A percentile compares a stretch with the other conserved stretches of the same genome.
phyloP scores from a whole-genome alignment of 257 asterid genomes.

The Solanum microdontum region DNA sequence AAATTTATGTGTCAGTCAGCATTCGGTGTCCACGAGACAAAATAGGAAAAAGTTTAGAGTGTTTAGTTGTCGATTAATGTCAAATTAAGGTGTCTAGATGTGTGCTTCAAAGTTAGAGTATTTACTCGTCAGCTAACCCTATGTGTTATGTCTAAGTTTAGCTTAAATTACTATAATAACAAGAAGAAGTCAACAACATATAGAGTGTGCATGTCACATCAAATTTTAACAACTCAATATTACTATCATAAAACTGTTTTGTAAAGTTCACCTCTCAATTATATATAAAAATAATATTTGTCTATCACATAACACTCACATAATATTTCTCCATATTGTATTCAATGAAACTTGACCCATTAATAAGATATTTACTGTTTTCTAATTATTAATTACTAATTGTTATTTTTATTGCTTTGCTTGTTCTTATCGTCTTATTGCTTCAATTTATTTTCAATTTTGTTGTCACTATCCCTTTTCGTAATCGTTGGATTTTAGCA shows the following conservation, averaged over 20 bases:
- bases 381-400: not conserved
- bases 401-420: not conserved
- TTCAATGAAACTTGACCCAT: not conserved
- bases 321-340: not conserved
- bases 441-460: not conserved
- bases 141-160: not conserved
- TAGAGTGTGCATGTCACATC: not conserved
- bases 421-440: not conserved
- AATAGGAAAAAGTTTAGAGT: fast-evolving
- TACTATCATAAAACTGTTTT: not conserved
- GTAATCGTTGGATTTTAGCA: not conserved
- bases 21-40: fast-evolving
- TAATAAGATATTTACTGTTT: not conserved
- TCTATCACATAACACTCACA: not conserved
- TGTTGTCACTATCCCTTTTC: not conserved
- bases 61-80: fast-evolving
- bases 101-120: fast-evolving
- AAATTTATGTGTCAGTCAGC: fast-evolving
- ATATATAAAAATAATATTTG: not conserved
- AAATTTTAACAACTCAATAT: not conserved
- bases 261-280: not conserved
- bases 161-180: not conserved
- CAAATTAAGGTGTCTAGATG: fast-evolving
- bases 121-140: fast-evolving
- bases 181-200: not conserved